Percentiles rank a stretch among this genome's conserved stretches.
phyloP scores from a whole-genome alignment of 2,329 filamentous ascomycete genomes.

The Thermoascus crustaceus region DNA sequence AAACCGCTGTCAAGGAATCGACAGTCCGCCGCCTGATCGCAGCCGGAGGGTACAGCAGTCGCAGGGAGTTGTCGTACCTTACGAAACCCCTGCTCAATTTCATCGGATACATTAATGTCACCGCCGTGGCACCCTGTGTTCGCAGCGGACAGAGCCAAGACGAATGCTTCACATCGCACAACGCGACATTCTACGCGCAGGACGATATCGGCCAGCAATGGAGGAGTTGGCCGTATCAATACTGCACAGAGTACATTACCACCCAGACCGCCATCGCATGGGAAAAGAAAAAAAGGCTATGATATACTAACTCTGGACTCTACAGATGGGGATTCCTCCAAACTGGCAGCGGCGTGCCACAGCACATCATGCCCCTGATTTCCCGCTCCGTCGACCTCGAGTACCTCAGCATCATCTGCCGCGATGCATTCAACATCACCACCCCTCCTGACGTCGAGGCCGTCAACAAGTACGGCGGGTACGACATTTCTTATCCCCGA shows the following conservation, averaged over 20 bases:
- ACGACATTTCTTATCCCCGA: conserved; percentile 62
- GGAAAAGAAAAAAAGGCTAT: too few species aligned
- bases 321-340: conserved; percentile 68
- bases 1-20: conserved; percentile 27
- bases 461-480: conserved; percentile 71
- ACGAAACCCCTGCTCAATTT: conserved; percentile 49
- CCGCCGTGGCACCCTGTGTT: conserved; percentile 33
- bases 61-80: conserved; percentile 32
- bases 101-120: conserved; percentile 47
- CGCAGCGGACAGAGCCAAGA: conserved; percentile 36
- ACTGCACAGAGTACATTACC: conserved; percentile 37
- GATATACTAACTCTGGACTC: neutral
- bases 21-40: conserved; percentile 39
- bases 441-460: conserved; percentile 52
- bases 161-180: conserved; percentile 44
- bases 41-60: conserved; percentile 41
- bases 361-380: conserved; percentile 57
- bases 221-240: conserved; percentile 52
- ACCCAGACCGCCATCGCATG: neutral
- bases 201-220: conserved; percentile 38
- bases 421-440: conserved; percentile 61
- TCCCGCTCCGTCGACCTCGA: conserved; percentile 61
- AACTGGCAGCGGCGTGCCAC: conserved; percentile 62
- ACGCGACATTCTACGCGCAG: conserved; percentile 39
- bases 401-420: conserved; percentile 56